Percentiles rank a stretch among this genome's conserved stretches.
phyloP scores from a whole-genome alignment of 768 basidiomycete species.

The Amanita jacksonii region DNA sequence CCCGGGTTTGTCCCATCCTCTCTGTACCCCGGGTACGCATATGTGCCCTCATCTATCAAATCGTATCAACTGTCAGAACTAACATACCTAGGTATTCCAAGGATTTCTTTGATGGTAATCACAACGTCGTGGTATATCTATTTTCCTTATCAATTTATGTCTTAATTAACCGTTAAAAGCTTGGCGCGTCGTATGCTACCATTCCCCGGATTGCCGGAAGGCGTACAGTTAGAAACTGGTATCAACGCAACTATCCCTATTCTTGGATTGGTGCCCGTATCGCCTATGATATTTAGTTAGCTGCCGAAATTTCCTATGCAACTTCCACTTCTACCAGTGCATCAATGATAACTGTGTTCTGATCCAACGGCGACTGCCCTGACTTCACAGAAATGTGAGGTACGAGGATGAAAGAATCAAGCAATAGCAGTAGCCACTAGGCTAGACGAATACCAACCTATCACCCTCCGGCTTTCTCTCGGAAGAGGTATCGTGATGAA shows the following conservation, averaged over 20 bases:
- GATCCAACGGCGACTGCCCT: too few relatives aligned
- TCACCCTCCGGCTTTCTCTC: too few relatives aligned
- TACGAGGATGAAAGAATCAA: not conserved
- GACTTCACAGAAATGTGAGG: not conserved
- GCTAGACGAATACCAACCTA: too few relatives aligned
- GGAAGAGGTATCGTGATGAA: not conserved
- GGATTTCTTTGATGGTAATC: conserved; percentile 87
- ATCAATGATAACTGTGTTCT: too few relatives aligned
- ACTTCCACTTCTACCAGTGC: too few relatives aligned
- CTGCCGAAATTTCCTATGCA: not conserved
- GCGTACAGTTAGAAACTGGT: conserved; percentile 79
- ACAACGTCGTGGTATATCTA: conserved; percentile 75
- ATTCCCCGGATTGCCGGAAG: conserved; percentile 75
- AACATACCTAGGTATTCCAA: conserved; percentile 47
- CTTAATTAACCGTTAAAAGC: conserved; percentile 30
- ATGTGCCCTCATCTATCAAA: not conserved
- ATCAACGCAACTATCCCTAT: conserved; percentile 86
- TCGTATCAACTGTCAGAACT: too few relatives aligned
- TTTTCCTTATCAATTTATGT: not conserved
- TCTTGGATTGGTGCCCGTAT: conserved; percentile 73
- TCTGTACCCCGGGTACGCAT: conserved; percentile 76
- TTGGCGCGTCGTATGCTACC: conserved; percentile 87
- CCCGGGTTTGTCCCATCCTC: conserved; percentile 70
- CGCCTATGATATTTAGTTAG: conserved; percentile 29
- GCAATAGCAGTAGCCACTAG: too few relatives aligned